Base-by-base conservation (phyloP, 78 protist genomes). In the Bodo saltans region DNA sequence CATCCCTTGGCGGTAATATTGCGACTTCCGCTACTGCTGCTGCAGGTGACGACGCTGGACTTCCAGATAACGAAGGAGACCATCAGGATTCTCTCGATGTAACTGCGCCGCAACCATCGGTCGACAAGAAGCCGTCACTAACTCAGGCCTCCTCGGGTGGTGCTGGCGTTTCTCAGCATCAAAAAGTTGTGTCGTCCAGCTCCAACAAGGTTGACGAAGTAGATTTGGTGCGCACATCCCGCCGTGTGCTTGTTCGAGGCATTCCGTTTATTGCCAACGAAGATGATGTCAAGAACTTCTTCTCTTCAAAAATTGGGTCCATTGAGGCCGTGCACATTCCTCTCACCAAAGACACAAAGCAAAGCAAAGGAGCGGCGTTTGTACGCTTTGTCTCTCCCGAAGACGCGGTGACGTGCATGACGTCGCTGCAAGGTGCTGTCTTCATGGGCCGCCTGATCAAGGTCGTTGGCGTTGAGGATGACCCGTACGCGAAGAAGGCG, bases 361-460 rank as follows among this genome's bases (percentile, higher is more conserved):
- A 84, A 28, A 35, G 90, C 42, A 93, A 84, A 74, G 99, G 99
- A 42, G 34, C 86, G 28, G 97, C 93, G 41, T 94, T 84, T 72
- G 91, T 95, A 17, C 47, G 68, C 29, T 97, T 69, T 70, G 23
- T 85, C 33, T 4, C 76, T 0, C 92, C 97, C 27, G 93, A 90
- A 71, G 87, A 92, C 33, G 97, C 98, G 0, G 85, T 87, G n/a
- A 25, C 17, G 27, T 94, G 95, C 25, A 34, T 74, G 38, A 70
- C 30, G 30, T 35, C n/a, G 30, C 53, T 90, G n/a, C 88, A 90
- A 53, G 85, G 69, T 0, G 0, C 34, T 1, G 40, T 60, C 41
- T 93, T 90, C 74, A 87, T 89, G 78, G 96, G 97, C 12, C 80
- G 99, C 1, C 39, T 94, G 3, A 28, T 97, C 47, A 94, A 94